Evolutionary conservation across 202 grass and related monocot genomes (phyloP).

Genomic region (Musa balbisiana): DNA sequence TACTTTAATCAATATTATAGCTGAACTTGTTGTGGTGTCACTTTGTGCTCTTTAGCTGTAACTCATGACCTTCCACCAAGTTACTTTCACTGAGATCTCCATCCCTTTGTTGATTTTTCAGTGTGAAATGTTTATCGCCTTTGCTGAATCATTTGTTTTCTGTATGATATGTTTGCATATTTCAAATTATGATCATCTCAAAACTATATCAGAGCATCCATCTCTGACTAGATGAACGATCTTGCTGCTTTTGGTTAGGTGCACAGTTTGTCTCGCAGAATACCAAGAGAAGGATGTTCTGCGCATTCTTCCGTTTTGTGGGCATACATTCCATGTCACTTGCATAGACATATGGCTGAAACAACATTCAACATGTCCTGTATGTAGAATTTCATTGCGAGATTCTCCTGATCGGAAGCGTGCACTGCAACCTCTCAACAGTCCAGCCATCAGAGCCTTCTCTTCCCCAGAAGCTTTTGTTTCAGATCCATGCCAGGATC

Average conservation of each 20-base stretch:
- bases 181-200: background rate
- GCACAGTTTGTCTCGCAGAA: slow-evolving; percentile 74
- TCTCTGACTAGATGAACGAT: background rate
- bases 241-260: slow-evolving; percentile 37
- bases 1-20: no score
- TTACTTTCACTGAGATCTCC: no score
- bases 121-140: no score
- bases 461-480: slow-evolving; percentile 38
- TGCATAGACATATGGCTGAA: slow-evolving; percentile 85
- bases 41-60: no score
- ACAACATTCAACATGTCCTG: slow-evolving; percentile 81
- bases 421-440: slow-evolving; percentile 24
- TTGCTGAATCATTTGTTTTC: background rate
- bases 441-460: slow-evolving; percentile 28
- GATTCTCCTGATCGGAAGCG: slow-evolving; percentile 51
- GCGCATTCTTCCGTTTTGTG: slow-evolving; percentile 59
- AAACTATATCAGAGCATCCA: background rate
- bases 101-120: no score
- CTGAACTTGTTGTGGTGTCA: no score
- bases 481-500: slow-evolving; percentile 35
- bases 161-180: background rate
- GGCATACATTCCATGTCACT: slow-evolving; percentile 66
- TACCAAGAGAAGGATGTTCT: slow-evolving; percentile 85
- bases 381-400: slow-evolving; percentile 89
- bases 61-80: no score